Conservation (phyloP, 1,284 basidiomycete genomes). For the Irpex sp. region DNA sequence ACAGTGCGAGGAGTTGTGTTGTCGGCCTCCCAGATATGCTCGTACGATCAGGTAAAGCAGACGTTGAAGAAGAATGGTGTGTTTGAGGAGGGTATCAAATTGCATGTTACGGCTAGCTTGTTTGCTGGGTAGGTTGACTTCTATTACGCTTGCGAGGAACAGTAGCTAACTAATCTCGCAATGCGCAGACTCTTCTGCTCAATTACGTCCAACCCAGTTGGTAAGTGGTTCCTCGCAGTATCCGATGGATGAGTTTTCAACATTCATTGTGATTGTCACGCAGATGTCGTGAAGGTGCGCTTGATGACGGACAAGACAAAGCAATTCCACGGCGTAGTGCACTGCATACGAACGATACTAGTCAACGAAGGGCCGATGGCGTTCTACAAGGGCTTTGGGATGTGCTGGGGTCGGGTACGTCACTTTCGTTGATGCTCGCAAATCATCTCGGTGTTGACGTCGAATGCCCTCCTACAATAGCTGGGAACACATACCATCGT, state of each 20-base stretch:
- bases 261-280: neutral
- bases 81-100: conserved; percentile 32
- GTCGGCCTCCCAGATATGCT: conserved; percentile 35
- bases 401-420: conserved; percentile 38
- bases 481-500: conserved; percentile 35
- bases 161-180: neutral
- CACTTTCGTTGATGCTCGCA: neutral
- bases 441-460: neutral
- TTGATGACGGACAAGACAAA: conserved; percentile 39
- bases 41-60: conserved; percentile 39
- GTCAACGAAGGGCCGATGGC: conserved; percentile 31
- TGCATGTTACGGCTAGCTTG: conserved; percentile 34
- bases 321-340: conserved; percentile 26
- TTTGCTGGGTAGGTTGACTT: conserved; percentile 30
- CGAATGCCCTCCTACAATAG: conserved; percentile 14
- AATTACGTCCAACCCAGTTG: conserved; percentile 37
- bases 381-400: conserved; percentile 37
- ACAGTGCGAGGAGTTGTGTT: conserved; percentile 34
- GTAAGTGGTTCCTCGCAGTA: conserved; percentile 18
- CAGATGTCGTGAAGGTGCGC: conserved; percentile 38
- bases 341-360: conserved; percentile 30
- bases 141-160: neutral
- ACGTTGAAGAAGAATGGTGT: conserved; percentile 27
- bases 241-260: neutral
- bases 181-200: conserved; percentile 32